These are phyloP conservation scores for Cynara cardunculus DNA, from an alignment of 129 eudicot species.

Conservation along the genomic window DNA sequence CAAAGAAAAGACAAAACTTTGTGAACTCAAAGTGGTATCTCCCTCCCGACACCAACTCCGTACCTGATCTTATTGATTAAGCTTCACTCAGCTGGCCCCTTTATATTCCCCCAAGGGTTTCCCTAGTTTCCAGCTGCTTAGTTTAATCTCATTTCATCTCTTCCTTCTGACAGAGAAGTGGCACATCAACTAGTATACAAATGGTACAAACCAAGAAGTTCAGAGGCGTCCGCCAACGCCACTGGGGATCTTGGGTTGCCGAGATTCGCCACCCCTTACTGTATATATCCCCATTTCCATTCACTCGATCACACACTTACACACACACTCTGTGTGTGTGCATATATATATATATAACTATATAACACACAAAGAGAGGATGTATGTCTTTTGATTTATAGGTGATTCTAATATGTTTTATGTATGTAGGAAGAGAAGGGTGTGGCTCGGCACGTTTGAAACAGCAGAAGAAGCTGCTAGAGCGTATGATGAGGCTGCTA, in stretches of 20 bases:
- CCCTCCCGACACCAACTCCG: constrained; percentile 9
- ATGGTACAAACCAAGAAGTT: constrained; percentile 82
- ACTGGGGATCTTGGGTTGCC: constrained; percentile 99
- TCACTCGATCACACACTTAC: not conserved
- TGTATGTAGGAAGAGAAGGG: constrained; percentile 75
- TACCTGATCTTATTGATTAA: constrained; percentile 8
- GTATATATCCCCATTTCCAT: constrained; percentile 23
- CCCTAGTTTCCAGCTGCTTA: constrained; percentile 24
- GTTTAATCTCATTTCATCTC: not conserved
- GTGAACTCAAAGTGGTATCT: constrained; percentile 2
- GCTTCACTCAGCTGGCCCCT: not conserved
- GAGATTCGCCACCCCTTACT: constrained; percentile 94
- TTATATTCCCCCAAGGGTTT: constrained; percentile 14
- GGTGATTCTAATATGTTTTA: not conserved
- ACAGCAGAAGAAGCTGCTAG: constrained; percentile 96
- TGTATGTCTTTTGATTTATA: too few relatives aligned
- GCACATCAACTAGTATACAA: not conserved
- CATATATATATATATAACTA: too few relatives aligned
- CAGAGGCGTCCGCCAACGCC: constrained; percentile 97
- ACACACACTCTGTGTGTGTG: not conserved
- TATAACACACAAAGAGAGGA: too few relatives aligned
- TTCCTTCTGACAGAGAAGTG: constrained; percentile 15
- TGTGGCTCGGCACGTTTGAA: constrained; percentile 94
- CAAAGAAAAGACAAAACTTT: constrained; percentile 15
- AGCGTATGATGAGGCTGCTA: constrained; percentile 91